phyloP scores from a whole-genome alignment of 2,329 filamentous ascomycete genomes.

The Colletotrichum aenigma region DNA sequence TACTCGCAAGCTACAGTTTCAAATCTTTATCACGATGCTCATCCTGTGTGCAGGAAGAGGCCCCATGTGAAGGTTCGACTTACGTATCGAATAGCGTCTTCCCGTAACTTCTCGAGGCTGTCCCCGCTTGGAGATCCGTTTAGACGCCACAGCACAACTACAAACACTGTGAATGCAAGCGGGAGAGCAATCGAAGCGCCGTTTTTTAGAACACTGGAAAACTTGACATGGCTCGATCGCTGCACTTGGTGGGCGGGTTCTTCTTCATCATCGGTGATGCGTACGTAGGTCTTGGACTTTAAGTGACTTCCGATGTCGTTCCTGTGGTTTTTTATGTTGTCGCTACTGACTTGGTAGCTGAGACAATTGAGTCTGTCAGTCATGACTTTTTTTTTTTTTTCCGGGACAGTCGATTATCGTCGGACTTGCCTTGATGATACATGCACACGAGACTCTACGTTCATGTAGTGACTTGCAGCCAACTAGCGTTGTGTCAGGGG shows the following conservation, averaged over 20 bases:
- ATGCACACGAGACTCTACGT: too few species aligned
- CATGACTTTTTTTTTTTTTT: too few species aligned
- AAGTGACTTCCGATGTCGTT: too few species aligned
- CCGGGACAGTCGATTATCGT: too few species aligned
- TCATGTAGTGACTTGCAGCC: too few species aligned
- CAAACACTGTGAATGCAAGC: not conserved
- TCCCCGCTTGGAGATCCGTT: not conserved
- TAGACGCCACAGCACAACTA: not conserved
- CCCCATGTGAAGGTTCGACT: not conserved
- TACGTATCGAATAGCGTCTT: not conserved
- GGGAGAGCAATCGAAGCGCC: not conserved
- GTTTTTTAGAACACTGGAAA: not conserved
- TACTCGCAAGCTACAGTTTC: conserved; percentile 8
- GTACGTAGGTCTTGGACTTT: not conserved
- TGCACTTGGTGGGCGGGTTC: not conserved
- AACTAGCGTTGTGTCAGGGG: too few species aligned
- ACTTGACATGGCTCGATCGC: too few species aligned
- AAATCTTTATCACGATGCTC: not conserved
- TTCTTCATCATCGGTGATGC: not conserved
- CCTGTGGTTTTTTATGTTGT: too few species aligned
- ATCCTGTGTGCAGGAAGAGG: not conserved
- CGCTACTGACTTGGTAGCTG: too few species aligned
- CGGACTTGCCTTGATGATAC: too few species aligned
- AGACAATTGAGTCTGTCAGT: too few species aligned
- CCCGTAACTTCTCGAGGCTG: not conserved